Percentiles rank a stretch among this genome's conserved stretches.
Conservation (phyloP, 257 asterid species). For the Sherardia arvensis region DNA sequence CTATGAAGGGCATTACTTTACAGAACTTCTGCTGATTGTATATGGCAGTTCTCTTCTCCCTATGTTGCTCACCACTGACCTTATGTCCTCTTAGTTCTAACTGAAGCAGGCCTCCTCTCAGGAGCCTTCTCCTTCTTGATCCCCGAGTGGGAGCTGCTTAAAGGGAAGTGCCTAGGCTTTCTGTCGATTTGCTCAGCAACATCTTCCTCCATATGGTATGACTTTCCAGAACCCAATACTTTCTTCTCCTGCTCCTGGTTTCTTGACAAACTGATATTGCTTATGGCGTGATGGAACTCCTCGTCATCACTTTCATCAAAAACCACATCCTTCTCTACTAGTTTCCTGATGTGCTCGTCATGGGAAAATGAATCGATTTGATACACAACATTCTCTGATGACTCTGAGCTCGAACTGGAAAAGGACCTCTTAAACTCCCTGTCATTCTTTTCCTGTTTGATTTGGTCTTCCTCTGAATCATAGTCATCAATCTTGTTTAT, state of each 20-base stretch:
- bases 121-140: conserved; percentile 7
- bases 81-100: conserved; percentile 32
- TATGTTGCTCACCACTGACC: conserved; percentile 14
- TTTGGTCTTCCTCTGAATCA: conserved; percentile 15
- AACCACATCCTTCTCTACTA: conserved; percentile 6
- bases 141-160: conserved; percentile 15
- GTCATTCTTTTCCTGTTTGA: conserved; percentile 11
- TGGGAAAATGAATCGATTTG: conserved; percentile 4
- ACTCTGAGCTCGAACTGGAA: conserved; percentile 45
- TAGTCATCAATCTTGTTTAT: conserved; percentile 10
- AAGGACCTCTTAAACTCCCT: conserved; percentile 19
- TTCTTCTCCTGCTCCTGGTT: conserved; percentile 3
- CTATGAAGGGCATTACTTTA: not conserved
- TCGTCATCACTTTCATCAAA: conserved; percentile 43
- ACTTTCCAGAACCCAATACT: conserved; percentile 2
- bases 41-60: not conserved
- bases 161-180: conserved; percentile 3
- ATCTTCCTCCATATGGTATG: not conserved
- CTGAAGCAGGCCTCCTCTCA: conserved; percentile 40
- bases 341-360: conserved; percentile 18
- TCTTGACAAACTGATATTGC: not conserved
- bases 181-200: conserved; percentile 4
- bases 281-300: conserved; percentile 20
- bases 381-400: conserved; percentile 19
- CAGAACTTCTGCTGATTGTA: not conserved